Conservation (phyloP, 2,329 filamentous ascomycete species). For the Epicoccum nigrum region DNA sequence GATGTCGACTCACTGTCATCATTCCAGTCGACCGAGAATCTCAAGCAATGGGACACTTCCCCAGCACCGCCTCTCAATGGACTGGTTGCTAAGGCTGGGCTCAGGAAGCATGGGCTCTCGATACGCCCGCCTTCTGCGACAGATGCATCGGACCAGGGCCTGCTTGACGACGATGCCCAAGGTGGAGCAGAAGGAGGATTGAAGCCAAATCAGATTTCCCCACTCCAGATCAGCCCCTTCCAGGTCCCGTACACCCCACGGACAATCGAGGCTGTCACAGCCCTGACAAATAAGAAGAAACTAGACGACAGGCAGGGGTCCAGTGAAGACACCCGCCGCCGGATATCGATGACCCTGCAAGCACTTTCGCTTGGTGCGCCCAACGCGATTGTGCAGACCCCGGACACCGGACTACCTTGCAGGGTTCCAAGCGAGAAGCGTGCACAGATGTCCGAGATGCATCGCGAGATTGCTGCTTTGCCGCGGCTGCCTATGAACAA, state of each 20-base stretch:
- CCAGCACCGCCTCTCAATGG: constrained; percentile 16
- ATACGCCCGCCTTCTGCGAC: constrained; percentile 19
- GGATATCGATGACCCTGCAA: constrained; percentile 29
- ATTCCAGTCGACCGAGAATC: constrained; percentile 31
- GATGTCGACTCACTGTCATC: constrained; percentile 34
- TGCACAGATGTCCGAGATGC: constrained; percentile 35
- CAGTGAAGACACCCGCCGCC: constrained; percentile 35
- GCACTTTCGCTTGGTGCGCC: constrained; percentile 28
- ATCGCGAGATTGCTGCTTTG: constrained; percentile 39
- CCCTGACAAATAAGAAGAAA: constrained; percentile 22
- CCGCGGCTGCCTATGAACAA: constrained; percentile 38
- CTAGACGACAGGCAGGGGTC: constrained; percentile 25
- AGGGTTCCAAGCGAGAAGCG: constrained; percentile 23
- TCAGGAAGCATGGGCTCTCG: constrained; percentile 21
- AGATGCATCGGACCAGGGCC: constrained; percentile 12
- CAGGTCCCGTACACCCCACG: constrained; percentile 22
- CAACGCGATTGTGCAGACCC: constrained; percentile 7
- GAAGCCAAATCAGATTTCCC: constrained; percentile 17
- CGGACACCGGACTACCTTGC: constrained; percentile 9
- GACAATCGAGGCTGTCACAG: constrained; percentile 16
- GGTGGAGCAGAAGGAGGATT: constrained; percentile 10
- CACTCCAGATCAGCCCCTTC: constrained; percentile 25
- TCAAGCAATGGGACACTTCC: constrained; percentile 28
- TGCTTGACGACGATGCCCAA: constrained; percentile 17
- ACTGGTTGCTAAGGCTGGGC: constrained; percentile 6